These are phyloP conservation scores for Scheffersomyces ergatensis DNA, from an alignment of 805 yeast species.

Conservation along the genomic window DNA sequence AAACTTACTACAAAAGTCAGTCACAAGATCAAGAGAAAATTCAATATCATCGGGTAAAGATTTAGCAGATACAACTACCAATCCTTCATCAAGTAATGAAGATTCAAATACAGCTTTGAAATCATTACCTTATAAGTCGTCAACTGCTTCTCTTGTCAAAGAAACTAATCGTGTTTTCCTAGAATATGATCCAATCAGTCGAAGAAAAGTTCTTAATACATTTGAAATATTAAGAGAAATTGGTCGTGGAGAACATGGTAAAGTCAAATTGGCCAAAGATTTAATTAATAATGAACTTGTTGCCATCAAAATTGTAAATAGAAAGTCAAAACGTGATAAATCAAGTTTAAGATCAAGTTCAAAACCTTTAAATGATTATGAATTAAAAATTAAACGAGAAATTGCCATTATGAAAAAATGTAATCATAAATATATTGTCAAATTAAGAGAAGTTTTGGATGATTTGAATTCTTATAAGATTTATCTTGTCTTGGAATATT, in stretches of 20 bases:
- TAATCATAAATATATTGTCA: conserved; percentile 40
- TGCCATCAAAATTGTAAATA: conserved; percentile 91
- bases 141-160: conserved; percentile 48
- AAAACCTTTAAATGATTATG: conserved; percentile 30
- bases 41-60: conserved; percentile 1
- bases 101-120: conserved; percentile 5
- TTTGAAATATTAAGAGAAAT: conserved; percentile 85
- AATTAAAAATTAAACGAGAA: conserved; percentile 36
- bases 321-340: conserved; percentile 46
- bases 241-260: conserved; percentile 99
- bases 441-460: conserved; percentile 67
- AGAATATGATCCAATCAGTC: conserved; percentile 85
- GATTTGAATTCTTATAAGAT: conserved; percentile 81
- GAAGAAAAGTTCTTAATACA: conserved; percentile 78
- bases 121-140: conserved; percentile 1
- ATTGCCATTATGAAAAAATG: conserved; percentile 49
- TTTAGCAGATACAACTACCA: conserved; percentile 2
- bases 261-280: conserved; percentile 87
- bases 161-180: conserved; percentile 79
- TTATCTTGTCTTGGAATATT: conserved; percentile 84
- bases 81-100: conserved; percentile 5
- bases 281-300: conserved; percentile 60
- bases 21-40: conserved; percentile 15
- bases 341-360: conserved; percentile 26
- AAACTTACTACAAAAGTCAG: conserved; percentile 22